Evolutionary conservation across 2,329 filamentous ascomycete genomes (phyloP).

Genomic region (Scytalidium sp.): DNA sequence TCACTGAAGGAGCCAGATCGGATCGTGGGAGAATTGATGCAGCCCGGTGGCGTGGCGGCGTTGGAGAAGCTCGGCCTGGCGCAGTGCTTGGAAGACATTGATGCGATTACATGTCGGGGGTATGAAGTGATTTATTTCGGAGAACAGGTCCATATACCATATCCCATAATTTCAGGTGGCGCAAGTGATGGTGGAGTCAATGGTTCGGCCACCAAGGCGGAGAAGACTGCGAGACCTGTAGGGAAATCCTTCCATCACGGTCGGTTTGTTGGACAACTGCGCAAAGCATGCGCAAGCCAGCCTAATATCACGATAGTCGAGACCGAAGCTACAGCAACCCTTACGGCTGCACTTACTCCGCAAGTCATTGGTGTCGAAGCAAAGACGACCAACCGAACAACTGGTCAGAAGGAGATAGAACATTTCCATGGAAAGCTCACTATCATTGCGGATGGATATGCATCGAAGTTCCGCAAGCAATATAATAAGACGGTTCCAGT

Average conservation of each 20-base stretch:
- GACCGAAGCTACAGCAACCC: conserved; percentile 75
- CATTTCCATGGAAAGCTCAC: conserved; percentile 88
- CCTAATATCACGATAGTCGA: conserved; percentile 89
- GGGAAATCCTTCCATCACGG: conserved; percentile 92
- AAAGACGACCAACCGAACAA: conserved; percentile 57
- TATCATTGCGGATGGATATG: conserved; percentile 88
- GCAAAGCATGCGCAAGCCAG: conserved; percentile 69
- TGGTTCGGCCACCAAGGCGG: conserved; percentile 1
- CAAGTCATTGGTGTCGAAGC: conserved; percentile 83
- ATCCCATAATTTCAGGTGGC: conserved; percentile 57
- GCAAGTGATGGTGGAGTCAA: conserved; percentile 23
- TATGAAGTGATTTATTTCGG: conserved; percentile 86
- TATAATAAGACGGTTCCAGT: conserved; percentile 65
- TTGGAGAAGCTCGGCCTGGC: conserved; percentile 76
- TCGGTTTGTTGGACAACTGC: conserved; percentile 80
- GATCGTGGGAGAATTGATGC: conserved; percentile 92
- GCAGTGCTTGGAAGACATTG: conserved; percentile 84
- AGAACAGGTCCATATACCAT: conserved; percentile 71
- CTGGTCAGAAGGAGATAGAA: conserved; percentile 59
- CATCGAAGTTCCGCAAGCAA: conserved; percentile 84
- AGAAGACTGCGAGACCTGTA: conserved; percentile 49
- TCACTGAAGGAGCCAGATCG: conserved; percentile 90
- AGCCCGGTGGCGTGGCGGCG: conserved; percentile 84
- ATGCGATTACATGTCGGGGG: conserved; percentile 77
- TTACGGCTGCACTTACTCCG: conserved; percentile 64